Conservation (phyloP, 495 filamentous ascomycete genomes). For the Friedmanniomyces endolithicus region DNA sequence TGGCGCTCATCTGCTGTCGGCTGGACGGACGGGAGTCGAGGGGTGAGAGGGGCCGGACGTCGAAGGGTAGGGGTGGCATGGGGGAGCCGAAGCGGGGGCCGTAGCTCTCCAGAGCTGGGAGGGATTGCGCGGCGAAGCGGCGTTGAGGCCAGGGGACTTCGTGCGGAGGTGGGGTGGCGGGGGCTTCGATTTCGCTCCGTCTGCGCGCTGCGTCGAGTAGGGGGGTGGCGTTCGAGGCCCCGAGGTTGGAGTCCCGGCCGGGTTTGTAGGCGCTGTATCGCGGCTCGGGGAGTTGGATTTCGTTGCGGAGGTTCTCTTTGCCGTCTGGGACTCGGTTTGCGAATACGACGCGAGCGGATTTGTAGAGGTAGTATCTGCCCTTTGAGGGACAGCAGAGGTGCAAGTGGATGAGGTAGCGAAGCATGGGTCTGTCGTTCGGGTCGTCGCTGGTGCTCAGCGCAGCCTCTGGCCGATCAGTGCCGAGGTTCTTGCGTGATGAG, state of each 20-base stretch:
- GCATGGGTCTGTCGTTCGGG: constrained; percentile 56
- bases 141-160: neutral
- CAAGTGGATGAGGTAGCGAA: constrained; percentile 87
- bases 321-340: constrained; percentile 95
- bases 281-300: constrained; percentile 80
- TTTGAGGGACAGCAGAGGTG: constrained; percentile 82
- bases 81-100: constrained; percentile 2
- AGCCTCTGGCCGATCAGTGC: constrained; percentile 32
- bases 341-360: constrained; percentile 87
- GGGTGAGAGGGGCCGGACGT: constrained; percentile 3
- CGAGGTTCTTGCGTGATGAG: constrained; percentile 37
- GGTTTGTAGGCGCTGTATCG: constrained; percentile 78
- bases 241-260: constrained; percentile 32
- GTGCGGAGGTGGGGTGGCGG: neutral
- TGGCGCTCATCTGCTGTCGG: constrained; percentile 17
- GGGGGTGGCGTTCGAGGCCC: constrained; percentile 9
- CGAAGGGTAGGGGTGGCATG: constrained; percentile 8
- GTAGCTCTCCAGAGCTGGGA: constrained; percentile 9
- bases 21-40: constrained; percentile 22
- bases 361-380: constrained; percentile 82
- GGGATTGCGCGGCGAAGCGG: constrained; percentile 12
- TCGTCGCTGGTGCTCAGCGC: constrained; percentile 34
- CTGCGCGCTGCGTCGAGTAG: constrained; percentile 20
- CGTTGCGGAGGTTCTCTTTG: constrained; percentile 84
- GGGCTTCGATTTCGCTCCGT: neutral